Percentiles rank a stretch among this genome's conserved stretches.
Evolutionary conservation across 805 yeast genomes (phyloP).

Genomic region (Kluyveromyces siamensis): DNA sequence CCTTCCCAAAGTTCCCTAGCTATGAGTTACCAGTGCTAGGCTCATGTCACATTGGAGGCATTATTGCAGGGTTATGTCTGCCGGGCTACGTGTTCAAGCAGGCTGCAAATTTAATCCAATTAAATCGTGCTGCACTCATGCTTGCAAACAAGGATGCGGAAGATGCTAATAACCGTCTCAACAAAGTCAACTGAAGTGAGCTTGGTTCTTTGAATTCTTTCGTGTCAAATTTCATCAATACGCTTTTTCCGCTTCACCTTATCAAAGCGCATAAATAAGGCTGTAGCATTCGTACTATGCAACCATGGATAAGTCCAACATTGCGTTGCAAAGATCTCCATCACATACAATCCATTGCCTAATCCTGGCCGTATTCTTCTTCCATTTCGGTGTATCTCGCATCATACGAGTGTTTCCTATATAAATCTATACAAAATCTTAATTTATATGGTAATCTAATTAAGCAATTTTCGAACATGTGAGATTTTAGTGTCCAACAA

Average conservation of each 20-base stretch:
- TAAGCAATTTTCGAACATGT: too few relatives aligned
- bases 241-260: too few relatives aligned
- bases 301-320: too few relatives aligned
- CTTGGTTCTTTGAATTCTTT: too few relatives aligned
- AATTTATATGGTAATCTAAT: too few relatives aligned
- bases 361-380: background rate
- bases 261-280: too few relatives aligned
- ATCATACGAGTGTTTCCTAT: background rate
- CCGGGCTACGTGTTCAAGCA: conserved; percentile 93
- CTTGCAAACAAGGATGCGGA: conserved; percentile 65
- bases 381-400: background rate
- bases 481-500: too few relatives aligned
- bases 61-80: conserved; percentile 48
- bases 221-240: too few relatives aligned
- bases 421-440: too few relatives aligned
- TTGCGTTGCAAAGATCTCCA: too few relatives aligned
- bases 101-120: conserved; percentile 77
- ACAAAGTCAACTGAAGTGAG: background rate
- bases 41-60: conserved; percentile 51
- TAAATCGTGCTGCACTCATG: conserved; percentile 73
- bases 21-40: conserved; percentile 11
- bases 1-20: conserved; percentile 35
- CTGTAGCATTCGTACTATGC: too few relatives aligned
- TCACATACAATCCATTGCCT: background rate
- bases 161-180: conserved; percentile 21